Evolutionary conservation across 495 filamentous ascomycete species (phyloP), one percentile per base, ranked within the genome.

Genomic region (Corynascus novoguineensis): DNA sequence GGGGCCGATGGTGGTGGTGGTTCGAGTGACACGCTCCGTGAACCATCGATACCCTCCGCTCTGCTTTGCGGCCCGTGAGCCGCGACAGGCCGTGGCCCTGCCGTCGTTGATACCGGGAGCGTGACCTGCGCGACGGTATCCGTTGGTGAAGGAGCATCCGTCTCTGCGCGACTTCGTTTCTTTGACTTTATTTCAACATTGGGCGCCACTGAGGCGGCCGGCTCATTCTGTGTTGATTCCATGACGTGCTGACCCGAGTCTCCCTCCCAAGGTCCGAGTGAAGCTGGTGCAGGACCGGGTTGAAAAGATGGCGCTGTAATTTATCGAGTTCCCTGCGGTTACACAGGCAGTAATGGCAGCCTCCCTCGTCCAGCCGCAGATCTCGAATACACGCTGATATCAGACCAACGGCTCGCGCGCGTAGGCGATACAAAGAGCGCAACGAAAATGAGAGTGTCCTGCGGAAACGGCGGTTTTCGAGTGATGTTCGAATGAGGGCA

Each of bases 151-250:
- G 32, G 11, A 34, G 53, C 44, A 44, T 50, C 38, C 27, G 44
- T 38, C 24, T 55, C 53, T 44, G 42, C 15, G 21, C 31, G 50
- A 34, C 50, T 54, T 37, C 44, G 48, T 50, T 60, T 57, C 44
- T 47, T 44, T 14, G 28, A 50, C 21, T 12, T 31, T 6, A 27
- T n/a, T 27, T 54, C 29, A 15, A 27, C 6, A 12, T 31, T 27
- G 28, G 49, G 28, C 21, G 50, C 25, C 28, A 47, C 53, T 12
- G 58, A 45, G 29, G 54, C 25, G 11, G 59, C 32, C 38, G 58
- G 50, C 24, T 42, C 54, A 34, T 21, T 40, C 50, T 45, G 50
- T 22, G 27, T 5, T 29, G 12, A 51, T 29, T 61, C 61, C 61
- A 64, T 64, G 53, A 40, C 40, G 44, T 22, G 42, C 42, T 2